Base-by-base conservation (phyloP, 176 grass and related monocot species). In the Paspalum notatum region DNA sequence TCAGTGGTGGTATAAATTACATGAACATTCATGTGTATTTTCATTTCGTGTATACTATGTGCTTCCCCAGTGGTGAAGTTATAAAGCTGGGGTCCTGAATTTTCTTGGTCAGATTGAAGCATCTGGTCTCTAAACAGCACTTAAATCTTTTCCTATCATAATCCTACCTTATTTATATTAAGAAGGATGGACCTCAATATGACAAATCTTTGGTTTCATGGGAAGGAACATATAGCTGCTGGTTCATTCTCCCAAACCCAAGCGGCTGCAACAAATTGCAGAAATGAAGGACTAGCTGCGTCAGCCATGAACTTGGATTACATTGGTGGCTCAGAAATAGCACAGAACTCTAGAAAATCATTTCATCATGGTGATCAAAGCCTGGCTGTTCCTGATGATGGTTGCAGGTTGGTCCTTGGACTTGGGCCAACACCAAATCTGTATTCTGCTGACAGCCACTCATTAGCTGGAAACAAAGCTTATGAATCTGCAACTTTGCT, bases 341-440 rank as follows among this genome's bases (percentile, higher is more conserved):
- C 22, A 15, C 20, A 56, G 48, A 56, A 71, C 72, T 68, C 62
- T 80, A 85, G 66, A 87, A 53, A 82, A 59, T 47, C 74, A 67
- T 84, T 74, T 68, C 41, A 72, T 24, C 84, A 84, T 49, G 87
- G 20, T 17, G 71, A 68, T 82, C 76, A 66, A 64, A 83, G 62
- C 65, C 39, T 61, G 27, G 68, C 71, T 83, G 44, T 58, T 79
- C 88, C 91, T 64, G 88, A 98, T 85, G 92, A 95, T 83, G 57
- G 87, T 66, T 91, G 90, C 79, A 86, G 78, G 25, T 62, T 95
- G 74, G 86, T 95, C 39, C 96, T 98, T 84, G 96, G 96, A 87
- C 77, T 98, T 26, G 92, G 96, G 45, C 92, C 92, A 54, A 85
- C 85, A 4, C 92, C 86, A 18, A 89, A 98, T 87, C 75, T 91